Percentiles rank a stretch among this genome's conserved stretches.
Conservation (phyloP, 2,329 filamentous ascomycete species). For the Diaporthe ampelina region DNA sequence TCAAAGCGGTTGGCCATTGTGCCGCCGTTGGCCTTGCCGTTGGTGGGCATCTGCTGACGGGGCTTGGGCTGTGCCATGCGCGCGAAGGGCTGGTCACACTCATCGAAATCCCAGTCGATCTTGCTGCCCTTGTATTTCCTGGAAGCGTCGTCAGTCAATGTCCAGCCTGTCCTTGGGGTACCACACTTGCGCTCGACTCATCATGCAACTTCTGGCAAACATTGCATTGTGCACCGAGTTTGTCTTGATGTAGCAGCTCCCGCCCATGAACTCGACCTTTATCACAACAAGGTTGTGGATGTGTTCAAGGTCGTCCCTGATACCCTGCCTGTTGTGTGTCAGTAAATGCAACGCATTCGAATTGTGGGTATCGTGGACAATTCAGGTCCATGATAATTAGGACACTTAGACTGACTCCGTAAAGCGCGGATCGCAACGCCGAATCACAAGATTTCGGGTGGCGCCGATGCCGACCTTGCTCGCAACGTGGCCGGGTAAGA, state of each 20-base stretch:
- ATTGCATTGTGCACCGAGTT: conserved; percentile 84
- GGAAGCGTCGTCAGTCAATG: conserved; percentile 7
- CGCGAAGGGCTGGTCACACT: conserved; percentile 74
- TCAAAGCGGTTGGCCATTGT: conserved; percentile 72
- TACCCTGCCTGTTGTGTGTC: conserved; percentile 53
- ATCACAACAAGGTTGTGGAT: conserved; percentile 85
- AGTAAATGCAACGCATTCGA: not conserved
- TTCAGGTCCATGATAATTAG: too few species aligned
- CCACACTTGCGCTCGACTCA: conserved; percentile 69
- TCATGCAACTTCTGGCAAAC: conserved; percentile 84
- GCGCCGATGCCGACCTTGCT: conserved; percentile 76
- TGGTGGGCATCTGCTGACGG: conserved; percentile 46
- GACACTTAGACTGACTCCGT: conserved; percentile 60
- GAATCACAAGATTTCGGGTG: conserved; percentile 81
- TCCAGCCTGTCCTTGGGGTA: not conserved
- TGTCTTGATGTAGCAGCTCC: conserved; percentile 77
- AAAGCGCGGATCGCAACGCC: conserved; percentile 67
- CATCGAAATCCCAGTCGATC: conserved; percentile 80
- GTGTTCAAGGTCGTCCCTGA: conserved; percentile 83
- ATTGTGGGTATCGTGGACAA: not conserved
- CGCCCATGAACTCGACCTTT: conserved; percentile 69
- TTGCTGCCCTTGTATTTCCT: conserved; percentile 78
- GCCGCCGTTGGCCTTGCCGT: conserved; percentile 52
- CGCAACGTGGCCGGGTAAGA: conserved; percentile 72
- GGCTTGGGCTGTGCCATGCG: conserved; percentile 45